Evolutionary conservation across 2,329 filamentous ascomycete species (phyloP), one percentile per base, ranked within the genome.

Genomic region (Diaporthe ilicicola): DNA sequence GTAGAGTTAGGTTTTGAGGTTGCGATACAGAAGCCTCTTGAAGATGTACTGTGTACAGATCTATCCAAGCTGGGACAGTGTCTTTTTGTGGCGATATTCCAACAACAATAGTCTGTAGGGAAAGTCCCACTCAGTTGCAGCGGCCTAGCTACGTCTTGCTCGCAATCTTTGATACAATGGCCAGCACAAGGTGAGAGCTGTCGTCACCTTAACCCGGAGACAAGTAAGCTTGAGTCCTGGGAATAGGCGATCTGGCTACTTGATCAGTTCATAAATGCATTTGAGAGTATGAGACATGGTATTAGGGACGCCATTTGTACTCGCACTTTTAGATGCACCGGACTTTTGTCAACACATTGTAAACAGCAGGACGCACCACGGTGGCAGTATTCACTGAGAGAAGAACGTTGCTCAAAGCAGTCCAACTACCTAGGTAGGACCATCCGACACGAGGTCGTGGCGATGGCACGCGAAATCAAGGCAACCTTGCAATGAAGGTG

Each of bases 381-480:
- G 24, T 9, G 27, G 27, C 27, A 19, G 44, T 22, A 13, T 19
- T 29, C 27, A 19, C 27, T 37, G 59, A 17, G 29, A 64, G 7
- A 50, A 64, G 29, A 37, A 64, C 19, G 50, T 15, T 17, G 44
- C 44, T 29, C 42, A 37, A 50, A 48, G 19, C 39, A 37, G 39
- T n/a, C 13, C 34, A 50, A 29, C 59, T 32, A n/a, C n/a, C n/a
- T n/a, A n/a, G n/a, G n/a, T n/a, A 37, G n/a, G 32, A 13, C 51
- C 29, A 9, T 8, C 15, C 17, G 56, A 34, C 39, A 62, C 56
- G 56, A 50, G 44, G 59, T 37, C 27, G 59, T 37, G 42, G 59
- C 42, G 59, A 42, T 48, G 59, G 59, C 59, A 62, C 42, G 59
- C 59, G 59, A 48, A 32, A 62, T 29, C 1, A 15, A 27, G 27